Base-by-base conservation (phyloP, 2,329 filamentous ascomycete species). In the Pseudogymnoascus sp. region DNA sequence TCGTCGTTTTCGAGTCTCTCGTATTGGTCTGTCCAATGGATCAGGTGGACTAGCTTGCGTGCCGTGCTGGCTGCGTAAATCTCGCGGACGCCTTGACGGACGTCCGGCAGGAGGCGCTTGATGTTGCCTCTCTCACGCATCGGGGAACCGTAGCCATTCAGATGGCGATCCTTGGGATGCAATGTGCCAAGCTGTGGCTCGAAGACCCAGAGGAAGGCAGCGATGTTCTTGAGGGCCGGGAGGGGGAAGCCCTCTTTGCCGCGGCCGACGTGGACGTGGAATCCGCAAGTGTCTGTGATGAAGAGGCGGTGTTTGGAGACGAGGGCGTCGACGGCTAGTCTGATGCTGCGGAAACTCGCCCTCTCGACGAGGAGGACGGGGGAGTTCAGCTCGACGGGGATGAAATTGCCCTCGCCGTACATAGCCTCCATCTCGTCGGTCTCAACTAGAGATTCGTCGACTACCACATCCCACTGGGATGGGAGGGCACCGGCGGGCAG, bases 181-280 rank as follows among this genome's bases (percentile, higher is more conserved):
- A 73, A 25, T 5, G 30, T 61, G 12, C 70, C 65, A 9, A 73
- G 60, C 8, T 66, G 66, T 9, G 47, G 58, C 58, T 73, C 71
- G 59, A 71, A 70, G 1, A 68, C 69, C 37, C 66, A 66, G 18
- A 67, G 59, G 4, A 68, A 59, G 0, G 65, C 66, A 20, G 71
- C 37, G 4, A 73, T 30, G 30, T 71, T 73, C 61, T 67, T 67
- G 16, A 74, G 41, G 2, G 65, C 65, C 4, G 61, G 35, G 9
- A 71, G 47, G 9, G 59, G 60, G 35, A 72, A 72, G 0, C 67
- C 66, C 3, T 62, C 35, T 25, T 30, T 41, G 1, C 64, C 66
- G 30, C 70, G 66, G 6, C 70, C 70, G 30, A 74, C 63, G 58
- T 74, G 71, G 14, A 73, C 65, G 58, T 74, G 71, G 1, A 70